Conservation (phyloP, 177 flowering plant genomes). For the Telopea speciosissima region DNA sequence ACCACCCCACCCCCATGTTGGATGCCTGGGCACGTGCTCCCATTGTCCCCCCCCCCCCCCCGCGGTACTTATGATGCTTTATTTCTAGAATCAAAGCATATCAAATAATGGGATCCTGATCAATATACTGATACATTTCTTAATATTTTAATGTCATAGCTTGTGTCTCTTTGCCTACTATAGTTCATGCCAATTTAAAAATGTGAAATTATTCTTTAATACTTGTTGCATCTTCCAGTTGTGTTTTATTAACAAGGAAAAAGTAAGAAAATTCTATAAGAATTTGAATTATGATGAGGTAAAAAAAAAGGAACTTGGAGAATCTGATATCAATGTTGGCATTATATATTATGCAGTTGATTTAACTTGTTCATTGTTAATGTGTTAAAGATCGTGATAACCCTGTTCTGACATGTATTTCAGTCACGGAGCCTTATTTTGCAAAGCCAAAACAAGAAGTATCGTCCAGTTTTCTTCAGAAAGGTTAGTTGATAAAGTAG, state of each 20-base stretch:
- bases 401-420: constrained; percentile 5
- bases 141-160: background rate
- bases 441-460: constrained; percentile 51
- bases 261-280: background rate
- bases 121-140: background rate
- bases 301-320: background rate
- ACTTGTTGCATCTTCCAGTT: too few relatives aligned
- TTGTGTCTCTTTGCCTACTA: background rate
- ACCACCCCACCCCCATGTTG: too few relatives aligned
- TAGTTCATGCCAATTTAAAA: background rate
- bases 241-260: background rate
- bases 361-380: too few relatives aligned
- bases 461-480: constrained; percentile 36
- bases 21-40: too few relatives aligned
- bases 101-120: background rate
- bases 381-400: too few relatives aligned
- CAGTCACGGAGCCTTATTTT: constrained; percentile 77
- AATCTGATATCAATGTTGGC: background rate
- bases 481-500: constrained; percentile 17
- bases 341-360: too few relatives aligned
- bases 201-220: background rate
- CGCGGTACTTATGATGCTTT: background rate
- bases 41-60: too few relatives aligned
- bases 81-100: background rate
- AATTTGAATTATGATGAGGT: background rate